Evolutionary conservation across 1,139 yeast species (phyloP), one percentile per base, ranked within the genome.

Genomic region (Blastobotrys buckinghamii): DNA sequence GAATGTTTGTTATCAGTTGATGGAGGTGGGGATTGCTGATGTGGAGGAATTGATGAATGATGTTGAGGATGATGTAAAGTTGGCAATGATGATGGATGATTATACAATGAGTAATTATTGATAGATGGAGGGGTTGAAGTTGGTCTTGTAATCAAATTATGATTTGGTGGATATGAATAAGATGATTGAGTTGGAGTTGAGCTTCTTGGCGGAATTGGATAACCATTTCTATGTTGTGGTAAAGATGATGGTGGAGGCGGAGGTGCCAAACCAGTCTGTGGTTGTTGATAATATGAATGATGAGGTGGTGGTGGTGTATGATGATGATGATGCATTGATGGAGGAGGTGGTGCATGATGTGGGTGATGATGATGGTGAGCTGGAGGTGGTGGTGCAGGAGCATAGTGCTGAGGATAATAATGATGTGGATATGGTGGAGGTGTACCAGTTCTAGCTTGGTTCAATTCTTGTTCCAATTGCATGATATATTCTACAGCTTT

Each of bases 401-500:
- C 16, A 13, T 45, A 46, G 17, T 48, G 49, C 13, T 43, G 43
- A 12, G 52, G 41, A 10, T 54, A 40, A 17, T 54, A 50, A 10
- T 54, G 39, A 17, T 54, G 49, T 2, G 42, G 42, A 22, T 29
- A 32, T 2, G 42, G 24, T 4, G 42, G 32, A 19, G 37, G 29
- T 7, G 44, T 37, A 27, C 39, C 40, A 24, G 30, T 44, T 22
- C 50, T 37, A n/a, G 46, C 46, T 27, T 39, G 44, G 42, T 39
- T 42, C 48, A 62, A 48, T 46, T 63, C 66, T 44, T 59, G 63
- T 42, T 72, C 73, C 38, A 72, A 59, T 5, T 62, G 53, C 39
- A 67, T 64, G 42, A 71, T 71, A 54, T 71, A 70, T 44, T 69
- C 72, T 2, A 67, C 70, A 1, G 72, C 67, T 54, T 70, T 70